Evolutionary conservation across 805 yeast species (phyloP).

Genomic region (Schwanniomyces polymorphus): DNA sequence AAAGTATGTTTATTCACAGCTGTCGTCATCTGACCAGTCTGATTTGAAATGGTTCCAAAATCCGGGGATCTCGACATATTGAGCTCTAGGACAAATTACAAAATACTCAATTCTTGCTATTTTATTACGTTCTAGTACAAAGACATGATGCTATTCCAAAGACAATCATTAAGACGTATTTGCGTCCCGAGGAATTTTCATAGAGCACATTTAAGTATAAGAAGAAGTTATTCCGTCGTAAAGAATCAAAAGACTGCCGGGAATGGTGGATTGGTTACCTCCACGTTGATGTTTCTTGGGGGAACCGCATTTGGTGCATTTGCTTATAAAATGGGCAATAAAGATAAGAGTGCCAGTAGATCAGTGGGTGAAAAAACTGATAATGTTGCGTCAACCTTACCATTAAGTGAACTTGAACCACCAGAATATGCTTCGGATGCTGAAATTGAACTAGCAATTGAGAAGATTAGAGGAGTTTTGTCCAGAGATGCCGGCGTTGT

Average conservation of each 20-base stretch:
- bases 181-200: neutral
- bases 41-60: neutral
- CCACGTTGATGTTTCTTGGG: neutral
- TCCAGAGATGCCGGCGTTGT: neutral
- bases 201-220: neutral
- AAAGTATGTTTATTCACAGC: too few relatives aligned
- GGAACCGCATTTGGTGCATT: neutral
- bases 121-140: neutral
- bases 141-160: neutral
- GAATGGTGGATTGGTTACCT: neutral
- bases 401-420: slow-evolving; percentile 1
- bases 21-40: too few relatives aligned
- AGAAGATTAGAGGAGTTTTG: slow-evolving; percentile 42
- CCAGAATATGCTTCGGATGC: slow-evolving; percentile 48
- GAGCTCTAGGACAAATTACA: neutral
- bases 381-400: neutral
- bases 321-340: neutral
- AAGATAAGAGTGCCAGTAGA: neutral
- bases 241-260: neutral
- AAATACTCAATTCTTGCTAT: neutral
- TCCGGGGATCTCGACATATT: neutral
- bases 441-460: slow-evolving; percentile 49
- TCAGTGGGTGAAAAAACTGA: neutral
- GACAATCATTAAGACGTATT: neutral
- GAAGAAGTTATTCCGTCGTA: neutral